Conservation (phyloP, 179 eudicot genomes). For the Vitellaria paradoxa region DNA sequence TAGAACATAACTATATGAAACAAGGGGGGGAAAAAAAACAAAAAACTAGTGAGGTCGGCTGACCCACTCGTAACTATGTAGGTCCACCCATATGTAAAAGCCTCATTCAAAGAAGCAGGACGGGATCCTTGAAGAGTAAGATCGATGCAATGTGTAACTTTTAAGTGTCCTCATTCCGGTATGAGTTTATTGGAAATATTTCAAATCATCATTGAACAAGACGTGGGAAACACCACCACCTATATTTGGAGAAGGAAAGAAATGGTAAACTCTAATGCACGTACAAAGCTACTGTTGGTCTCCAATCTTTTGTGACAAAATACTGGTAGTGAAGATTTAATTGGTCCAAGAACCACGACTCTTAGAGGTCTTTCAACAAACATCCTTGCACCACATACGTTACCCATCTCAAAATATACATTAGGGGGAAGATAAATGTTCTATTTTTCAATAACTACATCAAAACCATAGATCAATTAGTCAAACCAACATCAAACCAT, state of each 20-base stretch:
- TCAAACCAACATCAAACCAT: not conserved
- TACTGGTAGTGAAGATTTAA: not conserved
- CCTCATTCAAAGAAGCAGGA: not conserved
- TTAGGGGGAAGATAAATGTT: no score
- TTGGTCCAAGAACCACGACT: not conserved
- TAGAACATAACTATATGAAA: no score
- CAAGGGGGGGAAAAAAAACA: no score
- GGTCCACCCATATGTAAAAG: not conserved
- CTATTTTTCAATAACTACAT: not conserved
- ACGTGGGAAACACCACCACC: not conserved
- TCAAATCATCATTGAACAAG: not conserved
- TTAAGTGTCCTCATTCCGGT: not conserved
- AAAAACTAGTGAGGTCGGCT: no score
- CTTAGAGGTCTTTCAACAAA: slow-evolving; percentile 15
- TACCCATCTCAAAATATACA: not conserved
- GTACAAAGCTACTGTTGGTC: not conserved
- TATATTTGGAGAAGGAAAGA: not conserved
- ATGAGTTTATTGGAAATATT: not conserved
- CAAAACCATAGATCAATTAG: not conserved
- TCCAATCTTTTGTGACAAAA: no score
- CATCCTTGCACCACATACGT: not conserved
- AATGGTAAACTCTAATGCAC: not conserved
- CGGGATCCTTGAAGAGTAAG: not conserved
- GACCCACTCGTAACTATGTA: no score
- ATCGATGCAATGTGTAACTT: not conserved